These are phyloP conservation scores for Beta vulgaris DNA, from an alignment of 148 eudicot species.

Conservation along the genomic window DNA sequence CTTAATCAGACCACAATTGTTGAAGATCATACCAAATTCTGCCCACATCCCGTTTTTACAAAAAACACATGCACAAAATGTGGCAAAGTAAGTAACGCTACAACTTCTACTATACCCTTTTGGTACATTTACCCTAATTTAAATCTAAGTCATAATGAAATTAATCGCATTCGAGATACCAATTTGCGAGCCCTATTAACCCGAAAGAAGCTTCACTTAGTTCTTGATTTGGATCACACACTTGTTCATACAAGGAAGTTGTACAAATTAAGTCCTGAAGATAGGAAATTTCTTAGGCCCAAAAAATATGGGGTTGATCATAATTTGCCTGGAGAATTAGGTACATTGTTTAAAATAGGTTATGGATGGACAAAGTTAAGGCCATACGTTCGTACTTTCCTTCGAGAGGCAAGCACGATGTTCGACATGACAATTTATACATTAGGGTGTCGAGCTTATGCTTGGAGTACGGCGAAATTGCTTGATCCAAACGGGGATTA, in stretches of 20 bases:
- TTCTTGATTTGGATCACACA: conserved; percentile 31
- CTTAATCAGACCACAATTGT: neutral
- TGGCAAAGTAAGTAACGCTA: neutral
- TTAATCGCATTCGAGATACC: conserved; percentile 8
- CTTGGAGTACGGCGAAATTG: conserved; percentile 2
- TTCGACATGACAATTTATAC: conserved; percentile 26
- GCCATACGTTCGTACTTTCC: conserved; percentile 16
- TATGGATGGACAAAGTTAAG: conserved; percentile 26
- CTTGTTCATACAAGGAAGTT: conserved; percentile 21
- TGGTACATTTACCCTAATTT: conserved; percentile 22
- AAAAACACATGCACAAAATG: conserved; percentile 20
- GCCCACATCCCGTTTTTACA: conserved; percentile 17
- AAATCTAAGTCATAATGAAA: neutral
- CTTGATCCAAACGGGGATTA: conserved; percentile 25
- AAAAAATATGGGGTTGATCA: conserved; percentile 17
- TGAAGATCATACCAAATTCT: neutral
- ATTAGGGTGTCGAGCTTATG: conserved; percentile 10
- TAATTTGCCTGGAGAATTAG: neutral
- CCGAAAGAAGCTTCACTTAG: conserved; percentile 25
- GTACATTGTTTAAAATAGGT: conserved; percentile 2
- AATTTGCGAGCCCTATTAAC: conserved; percentile 8
- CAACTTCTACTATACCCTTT: conserved; percentile 15
- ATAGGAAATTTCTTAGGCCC: conserved; percentile 1
- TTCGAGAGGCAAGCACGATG: conserved; percentile 19
- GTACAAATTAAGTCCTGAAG: conserved; percentile 23